Evolutionary conservation across 805 yeast species (phyloP), one percentile per base, ranked within the genome.

Genomic region (Schwanniomyces polymorphus): DNA sequence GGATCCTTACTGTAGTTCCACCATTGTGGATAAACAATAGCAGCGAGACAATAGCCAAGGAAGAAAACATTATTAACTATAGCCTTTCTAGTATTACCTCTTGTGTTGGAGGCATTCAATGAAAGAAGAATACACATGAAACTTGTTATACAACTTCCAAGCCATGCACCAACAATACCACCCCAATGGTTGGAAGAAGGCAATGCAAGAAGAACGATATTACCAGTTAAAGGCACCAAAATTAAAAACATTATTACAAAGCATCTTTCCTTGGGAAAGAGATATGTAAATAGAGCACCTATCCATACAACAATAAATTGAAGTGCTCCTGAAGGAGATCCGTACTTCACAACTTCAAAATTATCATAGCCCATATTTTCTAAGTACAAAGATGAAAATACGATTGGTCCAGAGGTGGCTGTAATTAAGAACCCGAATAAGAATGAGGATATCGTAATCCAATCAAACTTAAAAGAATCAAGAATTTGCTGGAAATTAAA

Each of bases 281-380:
- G 11, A 41, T 45, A 27, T 23, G 54, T 40, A 43, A 52, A 37
- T 4, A 41, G 33, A 3, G 52, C 58, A 21, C 64, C 63, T 12
- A 59, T 35, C 64, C 64, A 60, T 14, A 61, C 55, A 27, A 50
- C 40, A 2, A 47, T 37, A 12, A 63, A 51, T 45, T 63, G 68
- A 17, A 64, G 52, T 8, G 63, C 69, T 16, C 68, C 70, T 4
- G 64, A 53, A 6, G 67, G 67, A 40, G 63, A 52, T 7, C 61
- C 58, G 42, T 56, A 59, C 41, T 54, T 53, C 38, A 59, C 43
- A 9, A 60, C 58, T 27, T 61, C 48, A 42, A 55, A 55, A 21
- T 48, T 27, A 38, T 49, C 55, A 31, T 44, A 52, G 11, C 56
- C 56, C 46, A 52, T 52, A 42, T 47, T 42, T n/a, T 29, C 16